Evolutionary conservation across 257 asterid genomes (phyloP).

Genomic region (Solanum chilense): DNA sequence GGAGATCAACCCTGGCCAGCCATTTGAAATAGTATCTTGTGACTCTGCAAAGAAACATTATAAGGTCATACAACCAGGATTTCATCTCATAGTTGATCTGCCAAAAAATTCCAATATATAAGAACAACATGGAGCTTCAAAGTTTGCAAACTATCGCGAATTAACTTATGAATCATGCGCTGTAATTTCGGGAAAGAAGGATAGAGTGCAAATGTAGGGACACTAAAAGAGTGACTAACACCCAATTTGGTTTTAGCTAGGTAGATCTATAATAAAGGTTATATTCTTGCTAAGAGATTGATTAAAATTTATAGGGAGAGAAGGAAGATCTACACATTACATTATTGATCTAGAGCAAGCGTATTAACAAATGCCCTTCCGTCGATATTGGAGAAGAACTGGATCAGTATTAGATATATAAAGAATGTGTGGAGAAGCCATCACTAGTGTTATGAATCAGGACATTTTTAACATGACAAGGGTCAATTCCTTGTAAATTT

Average conservation of each 20-base stretch:
- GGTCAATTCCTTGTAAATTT: neutral
- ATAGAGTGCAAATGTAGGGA: neutral
- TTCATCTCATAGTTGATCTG: neutral
- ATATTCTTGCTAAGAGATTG: neutral
- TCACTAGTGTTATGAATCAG: neutral
- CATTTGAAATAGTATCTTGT: conserved; percentile 58
- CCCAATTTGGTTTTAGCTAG: neutral
- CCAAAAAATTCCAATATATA: neutral
- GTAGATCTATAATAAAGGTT: neutral
- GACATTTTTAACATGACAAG: neutral
- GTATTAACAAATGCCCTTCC: neutral
- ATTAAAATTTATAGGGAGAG: neutral
- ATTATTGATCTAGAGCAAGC: neutral
- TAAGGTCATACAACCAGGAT: neutral
- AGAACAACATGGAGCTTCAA: neutral
- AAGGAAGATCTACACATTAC: neutral
- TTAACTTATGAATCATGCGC: neutral
- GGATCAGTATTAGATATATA: neutral
- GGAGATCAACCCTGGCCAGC: conserved; percentile 81
- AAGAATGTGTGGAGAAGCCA: neutral
- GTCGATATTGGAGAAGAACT: neutral
- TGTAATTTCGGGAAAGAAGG: neutral
- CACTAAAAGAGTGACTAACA: neutral
- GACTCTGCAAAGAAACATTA: conserved; percentile 35
- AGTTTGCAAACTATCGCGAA: neutral